These are phyloP conservation scores for Funneliformis caledonium DNA, from an alignment of 371 early-diverging fungal genomes.

Conservation along the genomic window DNA sequence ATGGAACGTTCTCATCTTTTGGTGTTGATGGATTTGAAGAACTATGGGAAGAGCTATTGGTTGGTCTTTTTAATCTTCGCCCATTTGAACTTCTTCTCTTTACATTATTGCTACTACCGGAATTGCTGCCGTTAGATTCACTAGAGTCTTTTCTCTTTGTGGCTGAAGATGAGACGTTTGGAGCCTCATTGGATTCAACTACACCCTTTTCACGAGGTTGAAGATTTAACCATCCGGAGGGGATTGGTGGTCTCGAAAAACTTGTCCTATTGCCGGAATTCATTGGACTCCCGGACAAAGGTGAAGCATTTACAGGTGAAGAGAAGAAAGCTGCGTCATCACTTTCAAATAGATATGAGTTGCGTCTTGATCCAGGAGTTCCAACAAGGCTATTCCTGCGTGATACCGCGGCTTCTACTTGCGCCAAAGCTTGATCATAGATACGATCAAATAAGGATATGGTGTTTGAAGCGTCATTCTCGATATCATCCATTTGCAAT, in stretches of 20 bases:
- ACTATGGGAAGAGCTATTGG: neutral
- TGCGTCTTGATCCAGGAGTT: neutral
- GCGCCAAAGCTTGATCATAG: neutral
- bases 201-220: neutral
- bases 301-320: neutral
- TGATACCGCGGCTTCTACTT: slow-evolving; percentile 11
- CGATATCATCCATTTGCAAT: slow-evolving; percentile 1
- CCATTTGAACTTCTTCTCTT: too few species aligned
- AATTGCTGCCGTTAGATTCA: neutral
- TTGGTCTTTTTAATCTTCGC: neutral
- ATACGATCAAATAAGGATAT: slow-evolving; percentile 32
- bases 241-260: neutral
- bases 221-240: slow-evolving; percentile 12
- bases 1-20: neutral
- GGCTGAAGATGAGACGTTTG: too few species aligned
- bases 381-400: neutral
- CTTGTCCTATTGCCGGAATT: neutral
- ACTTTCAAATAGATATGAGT: neutral
- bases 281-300: neutral
- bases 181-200: neutral
- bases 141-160: neutral
- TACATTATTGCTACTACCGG: neutral
- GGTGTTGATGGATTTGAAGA: neutral
- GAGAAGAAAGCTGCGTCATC: slow-evolving; percentile 7
- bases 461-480: slow-evolving; percentile 4